Evolutionary conservation across 179 eudicot genomes (phyloP).

Genomic region (Drosera spatulata): DNA sequence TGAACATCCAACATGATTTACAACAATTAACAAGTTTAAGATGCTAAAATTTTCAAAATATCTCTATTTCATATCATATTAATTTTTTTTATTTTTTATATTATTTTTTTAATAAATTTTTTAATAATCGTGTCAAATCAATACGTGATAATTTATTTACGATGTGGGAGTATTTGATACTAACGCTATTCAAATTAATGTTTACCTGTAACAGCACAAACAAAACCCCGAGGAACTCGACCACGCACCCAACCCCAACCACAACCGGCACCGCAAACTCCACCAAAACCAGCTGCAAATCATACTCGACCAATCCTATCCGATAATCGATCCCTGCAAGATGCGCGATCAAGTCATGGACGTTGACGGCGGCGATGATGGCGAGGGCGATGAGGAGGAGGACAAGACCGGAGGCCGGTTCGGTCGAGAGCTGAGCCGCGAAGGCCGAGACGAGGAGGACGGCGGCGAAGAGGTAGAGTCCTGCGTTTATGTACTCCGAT

Average conservation of each 20-base stretch:
- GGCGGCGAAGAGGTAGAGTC: conserved; percentile 52
- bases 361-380: conserved; percentile 31
- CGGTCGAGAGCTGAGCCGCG: conserved; percentile 37
- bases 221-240: conserved; percentile 38
- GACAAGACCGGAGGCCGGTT: conserved; percentile 55
- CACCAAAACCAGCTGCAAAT: conserved; percentile 60
- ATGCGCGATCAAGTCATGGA: conserved; percentile 74
- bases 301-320: conserved; percentile 36
- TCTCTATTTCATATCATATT: too few relatives aligned
- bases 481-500: conserved; percentile 75
- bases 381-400: conserved; percentile 32
- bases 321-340: conserved; percentile 58
- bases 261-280: conserved; percentile 66
- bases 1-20: too few relatives aligned
- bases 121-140: too few relatives aligned
- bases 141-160: too few relatives aligned
- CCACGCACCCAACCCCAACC: conserved; percentile 33
- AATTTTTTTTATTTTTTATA: too few relatives aligned
- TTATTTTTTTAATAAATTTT: too few relatives aligned
- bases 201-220: conserved; percentile 54
- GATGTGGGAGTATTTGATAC: too few relatives aligned
- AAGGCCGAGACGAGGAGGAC: conserved; percentile 42
- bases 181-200: too few relatives aligned
- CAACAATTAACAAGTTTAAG: too few relatives aligned
- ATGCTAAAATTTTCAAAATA: too few relatives aligned